Conservation (phyloP, 345 rosid genomes). For the Erysimum cheiranthoides region DNA sequence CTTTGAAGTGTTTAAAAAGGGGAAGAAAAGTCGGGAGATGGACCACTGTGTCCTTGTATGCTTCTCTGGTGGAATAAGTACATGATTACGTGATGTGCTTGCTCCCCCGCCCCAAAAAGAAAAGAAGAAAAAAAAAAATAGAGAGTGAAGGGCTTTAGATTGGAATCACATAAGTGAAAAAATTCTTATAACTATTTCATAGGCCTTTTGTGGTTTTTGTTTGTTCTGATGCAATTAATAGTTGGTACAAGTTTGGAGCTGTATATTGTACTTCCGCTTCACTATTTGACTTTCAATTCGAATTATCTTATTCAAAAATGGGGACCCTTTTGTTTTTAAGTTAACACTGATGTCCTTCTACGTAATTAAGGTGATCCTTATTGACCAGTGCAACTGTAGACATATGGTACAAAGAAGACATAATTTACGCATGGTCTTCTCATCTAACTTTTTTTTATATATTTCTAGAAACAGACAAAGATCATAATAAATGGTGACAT, state of each 20-base stretch:
- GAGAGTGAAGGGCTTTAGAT: conserved; percentile 2
- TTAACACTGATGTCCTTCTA: conserved; percentile 32
- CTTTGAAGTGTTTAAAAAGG: conserved; percentile 43
- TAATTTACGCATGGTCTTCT: conserved; percentile 36
- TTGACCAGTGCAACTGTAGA: conserved; percentile 39
- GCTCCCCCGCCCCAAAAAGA: background rate
- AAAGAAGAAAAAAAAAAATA: background rate
- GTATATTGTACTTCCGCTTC: conserved; percentile 28
- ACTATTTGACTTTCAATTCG: conserved; percentile 22
- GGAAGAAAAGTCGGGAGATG: conserved; percentile 40
- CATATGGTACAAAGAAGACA: conserved; percentile 32
- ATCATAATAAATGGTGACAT: conserved; percentile 36
- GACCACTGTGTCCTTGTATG: conserved; percentile 50
- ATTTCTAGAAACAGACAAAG: conserved; percentile 22
- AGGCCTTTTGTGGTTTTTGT: conserved; percentile 34
- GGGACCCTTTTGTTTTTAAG: conserved; percentile 29
- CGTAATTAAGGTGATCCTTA: conserved; percentile 33
- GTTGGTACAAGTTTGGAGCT: conserved; percentile 32
- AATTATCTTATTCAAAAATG: conserved; percentile 13
- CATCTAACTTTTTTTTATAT: conserved; percentile 21
- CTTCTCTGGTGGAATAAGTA: conserved; percentile 50
- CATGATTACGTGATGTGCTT: conserved; percentile 45
- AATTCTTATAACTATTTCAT: conserved; percentile 11
- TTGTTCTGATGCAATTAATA: conserved; percentile 38
- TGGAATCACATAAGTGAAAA: background rate